Base-by-base conservation (phyloP, 306 rosid species). In the Hippophae tibetana region DNA sequence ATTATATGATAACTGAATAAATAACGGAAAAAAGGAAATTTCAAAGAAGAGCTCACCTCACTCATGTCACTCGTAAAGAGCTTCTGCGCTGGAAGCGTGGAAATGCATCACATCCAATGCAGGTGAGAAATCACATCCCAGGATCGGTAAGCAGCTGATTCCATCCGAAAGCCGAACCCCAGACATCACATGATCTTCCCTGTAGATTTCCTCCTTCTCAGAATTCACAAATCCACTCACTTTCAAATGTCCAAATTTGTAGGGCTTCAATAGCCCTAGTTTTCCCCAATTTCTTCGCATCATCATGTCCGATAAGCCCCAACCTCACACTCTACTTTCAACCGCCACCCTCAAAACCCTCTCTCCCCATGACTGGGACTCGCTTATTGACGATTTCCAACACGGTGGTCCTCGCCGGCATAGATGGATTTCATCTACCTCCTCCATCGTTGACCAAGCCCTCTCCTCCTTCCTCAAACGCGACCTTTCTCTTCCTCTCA, bases 311-410 rank as follows among this genome's bases (percentile, higher is more conserved):
- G 86, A 84, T 46, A 78, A 65, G 56, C 63, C 71, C 56, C 41
- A 12, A 12, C 63, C 68, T 10, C 58, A 66, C n/a, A 14, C 62
- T 12, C 52, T 26, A 12, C 72, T 61, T 13, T 62, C 9, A 0
- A 6, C 57, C 25, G 67, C 74, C n/a, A 68, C 89, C 47, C 55
- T 63, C 64, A 92, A 78, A 63, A 78, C 83, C 8, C 79, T 87
- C 44, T 72, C 95, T 10, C 62, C 62, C 44, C 89, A 76, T 7
- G 98, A 92, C 10, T 92, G 98, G 95, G 96, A 92, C 72, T 45
- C 74, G 13, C 63, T 92, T 46, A 79, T 92, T 43, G 98, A 87
- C 5, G 96, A 92, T 49, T 92, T 92, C 78, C 95, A 85, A 43
- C 56, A 7, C 81, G 88, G 90, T 60, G 82, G 80, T 38, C 55